Evolutionary conservation across 169 alveolate genomes (phyloP), one percentile per base, ranked within the genome.

Genomic region (Plasmodium coatneyi): DNA sequence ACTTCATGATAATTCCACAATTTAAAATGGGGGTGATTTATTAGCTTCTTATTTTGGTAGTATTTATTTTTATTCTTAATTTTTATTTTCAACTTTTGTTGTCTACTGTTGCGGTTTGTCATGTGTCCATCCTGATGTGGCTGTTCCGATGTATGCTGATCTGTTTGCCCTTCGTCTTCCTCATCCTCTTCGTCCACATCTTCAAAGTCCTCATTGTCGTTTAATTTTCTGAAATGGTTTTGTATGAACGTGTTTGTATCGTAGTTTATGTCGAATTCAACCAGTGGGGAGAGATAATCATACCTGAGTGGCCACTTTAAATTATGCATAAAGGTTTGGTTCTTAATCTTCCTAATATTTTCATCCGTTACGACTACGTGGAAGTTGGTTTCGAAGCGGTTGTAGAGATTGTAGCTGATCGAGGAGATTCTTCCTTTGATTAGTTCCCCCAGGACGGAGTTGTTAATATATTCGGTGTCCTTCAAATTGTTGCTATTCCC

Each of bases 301-400:
- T 74, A 76, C 34, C n/a, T 56, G 34, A 86, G 41, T 49, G 86
- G 81, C 22, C 43, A 14, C 28, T 25, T 78, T 30, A 86, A 12
- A 41, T 76, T 86, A 10, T 43, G 39, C 66, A 86, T 4, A 19
- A 86, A 76, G 10, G 25, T 54, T n/a, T 86, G 81, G 36, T 86
- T 54, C 66, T 86, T 86, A 52, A 86, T 54, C 66, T 86, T 86
- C 30, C 39, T 74, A 6, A 74, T 86, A 34, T 86, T 86, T 41
- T 86, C 93, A n/a, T 86, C 93, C 25, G 93, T 86, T 30, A 86
- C 93, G 41, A 86, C 93, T 3, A 86, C 84, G 16, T 86, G 84
- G 10, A 86, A 49, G 54, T 86, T 86, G 1, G 93, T 86, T 74
- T 86, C 93, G 80, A 86, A 86, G 12, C 41, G 78, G 41, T 72